These are phyloP conservation scores for Themeda triandra DNA, from an alignment of 176 grass and related monocot genomes.

Conservation along the genomic window DNA sequence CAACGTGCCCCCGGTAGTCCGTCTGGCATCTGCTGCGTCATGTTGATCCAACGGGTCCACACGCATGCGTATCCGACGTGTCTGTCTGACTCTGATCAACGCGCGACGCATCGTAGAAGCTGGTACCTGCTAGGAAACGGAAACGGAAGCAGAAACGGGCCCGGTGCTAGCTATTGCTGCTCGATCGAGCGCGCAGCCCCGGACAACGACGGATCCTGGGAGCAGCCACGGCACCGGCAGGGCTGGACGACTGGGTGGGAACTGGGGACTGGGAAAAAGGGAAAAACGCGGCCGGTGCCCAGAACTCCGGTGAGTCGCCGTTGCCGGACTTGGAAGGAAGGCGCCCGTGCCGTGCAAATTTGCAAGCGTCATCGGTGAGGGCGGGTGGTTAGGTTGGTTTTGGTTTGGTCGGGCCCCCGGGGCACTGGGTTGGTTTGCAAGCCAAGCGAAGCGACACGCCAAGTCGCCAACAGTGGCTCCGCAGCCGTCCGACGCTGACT, in stretches of 20 bases:
- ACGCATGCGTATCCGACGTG: too few species aligned
- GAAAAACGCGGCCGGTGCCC: neutral
- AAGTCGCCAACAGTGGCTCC: neutral
- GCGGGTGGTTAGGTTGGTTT: neutral
- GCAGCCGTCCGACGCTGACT: too few species aligned
- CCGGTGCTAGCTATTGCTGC: too few species aligned
- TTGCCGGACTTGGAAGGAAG: neutral
- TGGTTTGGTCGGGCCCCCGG: neutral
- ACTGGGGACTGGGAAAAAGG: too few species aligned
- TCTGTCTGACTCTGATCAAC: too few species aligned
- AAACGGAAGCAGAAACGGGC: too few species aligned
- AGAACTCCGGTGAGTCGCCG: neutral
- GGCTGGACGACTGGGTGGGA: too few species aligned
- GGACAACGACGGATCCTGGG: neutral
- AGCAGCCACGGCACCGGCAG: neutral
- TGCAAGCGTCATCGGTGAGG: neutral
- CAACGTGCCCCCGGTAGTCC: neutral
- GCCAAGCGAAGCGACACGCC: constrained; percentile 20
- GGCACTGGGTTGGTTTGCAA: constrained; percentile 24
- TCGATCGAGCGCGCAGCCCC: too few species aligned
- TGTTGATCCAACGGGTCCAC: too few species aligned
- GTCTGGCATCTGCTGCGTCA: neutral
- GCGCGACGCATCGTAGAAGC: too few species aligned
- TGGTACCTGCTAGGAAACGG: too few species aligned
- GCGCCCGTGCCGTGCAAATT: neutral